These are phyloP conservation scores for Wallemia hederae DNA, from an alignment of 1,284 basidiomycete species.

Conservation along the genomic window DNA sequence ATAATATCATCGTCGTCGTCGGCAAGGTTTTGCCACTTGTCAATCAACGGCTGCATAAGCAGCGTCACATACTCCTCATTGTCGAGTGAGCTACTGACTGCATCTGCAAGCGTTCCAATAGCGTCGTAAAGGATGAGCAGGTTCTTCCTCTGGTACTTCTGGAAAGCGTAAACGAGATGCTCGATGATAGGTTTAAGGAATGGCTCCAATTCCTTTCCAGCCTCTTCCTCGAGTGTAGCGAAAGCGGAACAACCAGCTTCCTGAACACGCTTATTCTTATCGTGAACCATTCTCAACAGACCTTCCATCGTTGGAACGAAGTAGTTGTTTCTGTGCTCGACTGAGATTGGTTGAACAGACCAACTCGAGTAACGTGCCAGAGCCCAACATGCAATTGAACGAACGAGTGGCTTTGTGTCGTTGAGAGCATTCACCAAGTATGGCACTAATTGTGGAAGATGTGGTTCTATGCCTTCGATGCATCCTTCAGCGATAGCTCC, in stretches of 20 bases:
- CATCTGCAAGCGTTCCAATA: conserved; percentile 86
- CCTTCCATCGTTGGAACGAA: conserved; percentile 97
- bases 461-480: conserved; percentile 79
- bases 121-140: conserved; percentile 95
- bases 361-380: conserved; percentile 93
- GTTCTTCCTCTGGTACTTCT: conserved; percentile 98
- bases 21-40: conserved; percentile 59
- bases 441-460: conserved; percentile 68
- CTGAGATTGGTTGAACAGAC: conserved; percentile 44
- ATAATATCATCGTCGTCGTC: conserved; percentile 83
- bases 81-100: conserved; percentile 63
- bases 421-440: conserved; percentile 70
- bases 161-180: conserved; percentile 82
- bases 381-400: conserved; percentile 98
- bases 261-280: conserved; percentile 96
- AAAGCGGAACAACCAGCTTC: conserved; percentile 98
- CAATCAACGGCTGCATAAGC: conserved; percentile 78
- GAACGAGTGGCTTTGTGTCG: conserved; percentile 84
- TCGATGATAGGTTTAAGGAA: conserved; percentile 82
- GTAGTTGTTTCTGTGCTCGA: conserved; percentile 61
- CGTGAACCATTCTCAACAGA: conserved; percentile 83
- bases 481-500: conserved; percentile 98
- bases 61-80: conserved; percentile 70
- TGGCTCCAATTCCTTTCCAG: conserved; percentile 59
- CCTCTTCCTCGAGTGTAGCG: conserved; percentile 94